Evolutionary conservation across 345 rosid genomes (phyloP).

Genomic region (Citrus trifoliata): DNA sequence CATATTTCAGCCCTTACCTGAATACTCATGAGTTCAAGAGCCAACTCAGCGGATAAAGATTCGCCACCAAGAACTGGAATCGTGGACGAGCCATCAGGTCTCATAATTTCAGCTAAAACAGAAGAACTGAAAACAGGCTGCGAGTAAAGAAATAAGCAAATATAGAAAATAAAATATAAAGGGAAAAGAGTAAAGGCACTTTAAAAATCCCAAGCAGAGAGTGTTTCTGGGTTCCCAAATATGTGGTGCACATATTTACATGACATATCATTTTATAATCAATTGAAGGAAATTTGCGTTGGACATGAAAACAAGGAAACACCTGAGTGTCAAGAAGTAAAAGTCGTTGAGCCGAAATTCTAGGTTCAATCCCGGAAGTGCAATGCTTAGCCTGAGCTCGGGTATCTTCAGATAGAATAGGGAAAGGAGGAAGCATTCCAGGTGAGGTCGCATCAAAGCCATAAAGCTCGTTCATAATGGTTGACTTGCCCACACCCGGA

Average conservation of each 20-base stretch:
- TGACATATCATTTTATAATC: too few relatives aligned
- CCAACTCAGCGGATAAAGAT: slow-evolving; percentile 71
- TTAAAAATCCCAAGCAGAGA: too few relatives aligned
- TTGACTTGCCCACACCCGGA: slow-evolving; percentile 77
- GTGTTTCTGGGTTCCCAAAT: too few relatives aligned
- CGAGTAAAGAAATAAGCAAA: slow-evolving; percentile 18
- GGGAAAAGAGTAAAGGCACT: too few relatives aligned
- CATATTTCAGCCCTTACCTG: slow-evolving; percentile 46
- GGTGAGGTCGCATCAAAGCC: slow-evolving; percentile 69
- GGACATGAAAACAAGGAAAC: background rate
- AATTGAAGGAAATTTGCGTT: too few relatives aligned
- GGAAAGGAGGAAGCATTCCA: slow-evolving; percentile 79
- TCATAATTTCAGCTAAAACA: slow-evolving; percentile 69
- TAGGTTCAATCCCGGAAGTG: slow-evolving; percentile 71
- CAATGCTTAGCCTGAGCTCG: slow-evolving; percentile 69
- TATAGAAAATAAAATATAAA: background rate
- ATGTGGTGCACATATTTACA: too few relatives aligned
- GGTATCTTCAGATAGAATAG: slow-evolving; percentile 59
- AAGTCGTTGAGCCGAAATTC: slow-evolving; percentile 71
- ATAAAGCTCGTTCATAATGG: slow-evolving; percentile 77
- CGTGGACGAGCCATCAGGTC: slow-evolving; percentile 74
- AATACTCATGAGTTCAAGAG: slow-evolving; percentile 73
- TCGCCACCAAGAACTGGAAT: slow-evolving; percentile 64
- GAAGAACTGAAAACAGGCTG: slow-evolving; percentile 85
- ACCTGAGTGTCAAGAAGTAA: slow-evolving; percentile 87